Conservation (phyloP, 495 filamentous ascomycete genomes). For the Collariella sp. region DNA sequence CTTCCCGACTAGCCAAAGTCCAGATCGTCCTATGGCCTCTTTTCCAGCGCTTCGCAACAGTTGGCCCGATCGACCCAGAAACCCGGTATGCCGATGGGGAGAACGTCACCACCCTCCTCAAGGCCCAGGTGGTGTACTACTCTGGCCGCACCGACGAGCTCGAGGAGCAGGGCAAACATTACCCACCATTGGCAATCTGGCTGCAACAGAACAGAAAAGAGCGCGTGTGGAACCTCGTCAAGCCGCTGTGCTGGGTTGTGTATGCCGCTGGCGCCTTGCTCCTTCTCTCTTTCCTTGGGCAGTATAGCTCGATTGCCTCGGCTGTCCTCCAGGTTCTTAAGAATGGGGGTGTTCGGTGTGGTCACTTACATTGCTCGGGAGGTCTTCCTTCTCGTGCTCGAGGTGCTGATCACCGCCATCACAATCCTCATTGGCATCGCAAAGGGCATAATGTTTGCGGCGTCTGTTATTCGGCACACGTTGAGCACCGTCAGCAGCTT, state of each 20-base stretch:
- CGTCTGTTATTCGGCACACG: neutral
- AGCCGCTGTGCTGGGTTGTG: neutral
- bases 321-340: neutral
- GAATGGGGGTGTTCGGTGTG: neutral
- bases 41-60: constrained; percentile 27
- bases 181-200: constrained; percentile 8
- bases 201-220: neutral
- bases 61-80: constrained; percentile 15
- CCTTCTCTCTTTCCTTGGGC: neutral
- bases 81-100: constrained; percentile 18
- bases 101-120: constrained; percentile 18
- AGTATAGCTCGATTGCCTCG: neutral
- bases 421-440: neutral
- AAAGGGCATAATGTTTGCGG: neutral
- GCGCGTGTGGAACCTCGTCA: neutral
- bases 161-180: constrained; percentile 3
- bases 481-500: neutral
- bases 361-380: neutral
- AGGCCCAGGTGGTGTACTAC: constrained; percentile 32
- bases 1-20: constrained; percentile 32
- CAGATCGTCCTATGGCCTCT: constrained; percentile 34
- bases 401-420: neutral
- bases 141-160: constrained; percentile 7
- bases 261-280: neutral
- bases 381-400: neutral